Conservation (phyloP, 768 basidiomycete species). For the Termitomyces sp. region DNA sequence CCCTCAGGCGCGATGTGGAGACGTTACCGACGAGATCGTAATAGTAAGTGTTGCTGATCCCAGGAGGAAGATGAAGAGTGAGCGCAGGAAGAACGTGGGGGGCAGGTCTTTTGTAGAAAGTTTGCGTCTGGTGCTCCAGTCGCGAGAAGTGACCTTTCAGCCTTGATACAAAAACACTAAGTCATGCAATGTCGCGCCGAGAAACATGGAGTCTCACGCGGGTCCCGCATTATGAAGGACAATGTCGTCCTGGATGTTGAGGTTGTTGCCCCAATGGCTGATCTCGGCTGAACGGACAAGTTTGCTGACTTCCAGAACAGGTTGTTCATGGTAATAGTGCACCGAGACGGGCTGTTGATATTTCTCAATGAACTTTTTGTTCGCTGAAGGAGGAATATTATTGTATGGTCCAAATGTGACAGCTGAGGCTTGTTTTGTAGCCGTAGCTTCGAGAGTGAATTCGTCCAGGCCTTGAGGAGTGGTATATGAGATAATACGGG, state of each 20-base stretch:
- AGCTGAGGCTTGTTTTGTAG: conserved; percentile 71
- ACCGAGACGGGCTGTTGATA: conserved; percentile 64
- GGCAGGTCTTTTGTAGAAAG: conserved; percentile 59
- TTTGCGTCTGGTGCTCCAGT: conserved; percentile 75
- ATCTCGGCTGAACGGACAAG: conserved; percentile 81
- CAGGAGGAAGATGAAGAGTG: conserved; percentile 76
- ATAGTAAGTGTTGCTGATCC: conserved; percentile 79
- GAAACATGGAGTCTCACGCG: conserved; percentile 45
- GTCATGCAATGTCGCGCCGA: neutral
- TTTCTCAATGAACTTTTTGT: conserved; percentile 45
- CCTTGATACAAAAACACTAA: conserved; percentile 33
- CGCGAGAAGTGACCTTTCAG: conserved; percentile 96
- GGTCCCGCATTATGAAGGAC: conserved; percentile 87
- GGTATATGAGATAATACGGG: conserved; percentile 68
- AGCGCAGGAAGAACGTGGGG: conserved; percentile 71
- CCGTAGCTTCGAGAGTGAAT: conserved; percentile 56
- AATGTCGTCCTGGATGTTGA: conserved; percentile 90
- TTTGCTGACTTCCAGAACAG: conserved; percentile 69
- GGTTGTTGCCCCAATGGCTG: conserved; percentile 94
- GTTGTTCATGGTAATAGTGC: conserved; percentile 81
- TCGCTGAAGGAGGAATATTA: conserved; percentile 62
- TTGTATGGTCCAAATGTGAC: conserved; percentile 88
- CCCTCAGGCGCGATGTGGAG: conserved; percentile 84
- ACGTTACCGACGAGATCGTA: conserved; percentile 95
- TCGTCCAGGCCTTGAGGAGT: conserved; percentile 54